A percentile compares a stretch with the other conserved stretches of the same genome.
Evolutionary conservation across 2,329 filamentous ascomycete species (phyloP).

Genomic region (Helminthosporium solani): DNA sequence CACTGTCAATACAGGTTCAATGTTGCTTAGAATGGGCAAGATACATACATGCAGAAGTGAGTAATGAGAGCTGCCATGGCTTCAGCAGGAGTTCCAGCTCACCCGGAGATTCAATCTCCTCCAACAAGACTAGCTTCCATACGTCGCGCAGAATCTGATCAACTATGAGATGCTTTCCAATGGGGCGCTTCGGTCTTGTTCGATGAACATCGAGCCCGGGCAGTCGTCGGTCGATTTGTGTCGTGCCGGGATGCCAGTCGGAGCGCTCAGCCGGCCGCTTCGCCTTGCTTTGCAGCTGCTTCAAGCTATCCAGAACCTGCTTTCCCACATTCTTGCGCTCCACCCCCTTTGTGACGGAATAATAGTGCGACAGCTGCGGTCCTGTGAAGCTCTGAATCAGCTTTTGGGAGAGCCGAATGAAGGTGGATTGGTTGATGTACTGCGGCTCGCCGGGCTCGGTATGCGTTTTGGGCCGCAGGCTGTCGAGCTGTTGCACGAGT

Average conservation of each 20-base stretch:
- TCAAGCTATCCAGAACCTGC: slow-evolving; percentile 20
- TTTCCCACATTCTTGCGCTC: slow-evolving; percentile 15
- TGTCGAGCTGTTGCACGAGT: slow-evolving; percentile 32
- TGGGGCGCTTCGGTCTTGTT: slow-evolving; percentile 6
- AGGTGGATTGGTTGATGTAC: slow-evolving; percentile 29
- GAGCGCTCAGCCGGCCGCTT: slow-evolving; percentile 24
- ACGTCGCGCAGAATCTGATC: slow-evolving; percentile 37
- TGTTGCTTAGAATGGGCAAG: not conserved
- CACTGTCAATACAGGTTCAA: slow-evolving; percentile 5
- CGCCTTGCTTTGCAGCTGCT: slow-evolving; percentile 13
- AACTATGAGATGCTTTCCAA: slow-evolving; percentile 33
- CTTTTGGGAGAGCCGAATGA: slow-evolving; percentile 24
- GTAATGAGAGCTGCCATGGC: slow-evolving; percentile 35
- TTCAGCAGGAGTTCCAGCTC: slow-evolving; percentile 38
- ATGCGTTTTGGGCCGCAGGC: slow-evolving; percentile 27
- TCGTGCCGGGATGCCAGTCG: slow-evolving; percentile 36
- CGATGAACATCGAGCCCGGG: slow-evolving; percentile 19
- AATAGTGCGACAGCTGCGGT: slow-evolving; percentile 35
- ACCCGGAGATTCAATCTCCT: slow-evolving; percentile 39
- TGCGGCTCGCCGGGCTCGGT: slow-evolving; percentile 22
- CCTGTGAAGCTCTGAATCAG: slow-evolving; percentile 31
- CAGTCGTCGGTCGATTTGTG: slow-evolving; percentile 25
- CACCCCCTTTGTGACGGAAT: slow-evolving; percentile 27
- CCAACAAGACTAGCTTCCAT: slow-evolving; percentile 36
- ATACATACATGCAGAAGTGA: slow-evolving; percentile 28